A percentile compares a stretch with the other conserved stretches of the same genome.
Conservation (phyloP, 208 protist genomes). For the Acanthamoeba triangularis region DNA sequence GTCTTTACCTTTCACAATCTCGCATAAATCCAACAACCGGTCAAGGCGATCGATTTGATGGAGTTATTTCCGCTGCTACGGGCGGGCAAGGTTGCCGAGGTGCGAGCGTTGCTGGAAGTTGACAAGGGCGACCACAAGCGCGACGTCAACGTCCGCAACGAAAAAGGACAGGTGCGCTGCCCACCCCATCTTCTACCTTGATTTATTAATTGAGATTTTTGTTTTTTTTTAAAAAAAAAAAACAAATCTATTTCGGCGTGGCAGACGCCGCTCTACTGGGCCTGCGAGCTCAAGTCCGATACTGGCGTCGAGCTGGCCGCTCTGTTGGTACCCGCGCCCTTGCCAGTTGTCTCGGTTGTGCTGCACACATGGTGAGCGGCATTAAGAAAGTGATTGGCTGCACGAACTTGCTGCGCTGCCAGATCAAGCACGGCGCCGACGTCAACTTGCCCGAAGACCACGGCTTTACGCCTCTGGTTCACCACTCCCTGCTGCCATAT, state of each 20-base stretch:
- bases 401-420: neutral
- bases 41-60: neutral
- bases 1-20: no score
- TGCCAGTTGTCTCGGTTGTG: no score
- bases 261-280: conserved; percentile 26
- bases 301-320: neutral
- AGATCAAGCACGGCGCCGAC: conserved; percentile 9
- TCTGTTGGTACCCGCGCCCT: neutral
- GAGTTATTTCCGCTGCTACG: neutral
- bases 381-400: no score
- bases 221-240: no score
- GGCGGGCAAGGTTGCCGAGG: neutral
- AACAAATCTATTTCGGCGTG: neutral
- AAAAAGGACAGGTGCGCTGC: neutral
- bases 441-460: conserved; percentile 34
- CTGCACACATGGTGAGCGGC: no score
- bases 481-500: neutral
- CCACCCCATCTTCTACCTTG: no score
- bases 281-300: conserved; percentile 40
- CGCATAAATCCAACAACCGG: neutral
- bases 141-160: conserved; percentile 15
- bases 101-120: neutral
- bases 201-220: no score
- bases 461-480: conserved; percentile 17
- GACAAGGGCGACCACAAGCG: neutral